These are phyloP conservation scores for Haplographium delicatum DNA, from an alignment of 495 filamentous ascomycete species.

Conservation along the genomic window DNA sequence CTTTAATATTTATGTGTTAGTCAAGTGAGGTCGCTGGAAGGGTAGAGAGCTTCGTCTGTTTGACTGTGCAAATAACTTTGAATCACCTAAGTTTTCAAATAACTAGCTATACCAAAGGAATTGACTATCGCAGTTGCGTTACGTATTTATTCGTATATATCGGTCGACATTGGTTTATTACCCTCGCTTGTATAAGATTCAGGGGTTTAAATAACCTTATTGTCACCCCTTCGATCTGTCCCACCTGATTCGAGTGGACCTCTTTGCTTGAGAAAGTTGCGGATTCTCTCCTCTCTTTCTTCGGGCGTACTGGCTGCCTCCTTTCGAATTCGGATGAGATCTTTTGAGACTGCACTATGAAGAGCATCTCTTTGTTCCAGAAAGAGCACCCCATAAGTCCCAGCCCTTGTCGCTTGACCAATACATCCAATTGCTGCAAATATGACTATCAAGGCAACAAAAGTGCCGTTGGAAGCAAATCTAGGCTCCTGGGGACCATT, in stretches of 20 bases:
- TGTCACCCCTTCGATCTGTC: constrained; percentile 6
- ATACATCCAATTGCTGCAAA: constrained; percentile 61
- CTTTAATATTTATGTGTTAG: no score
- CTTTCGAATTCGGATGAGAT: constrained; percentile 52
- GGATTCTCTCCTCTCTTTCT: constrained; percentile 57
- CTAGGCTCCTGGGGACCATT: constrained; percentile 48
- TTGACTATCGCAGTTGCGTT: no score
- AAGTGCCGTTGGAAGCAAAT: constrained; percentile 69
- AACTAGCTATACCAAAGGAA: no score
- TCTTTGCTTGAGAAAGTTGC: constrained; percentile 66
- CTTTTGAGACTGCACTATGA: constrained; percentile 56
- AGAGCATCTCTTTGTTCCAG: constrained; percentile 57
- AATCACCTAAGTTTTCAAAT: no score
- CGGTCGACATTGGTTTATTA: no score
- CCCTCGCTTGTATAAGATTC: constrained; percentile 18
- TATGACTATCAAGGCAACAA: constrained; percentile 60
- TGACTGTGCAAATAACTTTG: no score
- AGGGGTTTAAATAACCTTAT: constrained; percentile 16
- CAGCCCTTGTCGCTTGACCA: constrained; percentile 62
- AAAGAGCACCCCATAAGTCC: constrained; percentile 46
- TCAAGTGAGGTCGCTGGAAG: no score
- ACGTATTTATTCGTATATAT: no score
- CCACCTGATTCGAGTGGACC: constrained; percentile 35
- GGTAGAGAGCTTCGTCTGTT: no score
- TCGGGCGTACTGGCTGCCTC: constrained; percentile 40